phyloP scores from a whole-genome alignment of 2,329 filamentous ascomycete genomes.

The Triangularia setosa region DNA sequence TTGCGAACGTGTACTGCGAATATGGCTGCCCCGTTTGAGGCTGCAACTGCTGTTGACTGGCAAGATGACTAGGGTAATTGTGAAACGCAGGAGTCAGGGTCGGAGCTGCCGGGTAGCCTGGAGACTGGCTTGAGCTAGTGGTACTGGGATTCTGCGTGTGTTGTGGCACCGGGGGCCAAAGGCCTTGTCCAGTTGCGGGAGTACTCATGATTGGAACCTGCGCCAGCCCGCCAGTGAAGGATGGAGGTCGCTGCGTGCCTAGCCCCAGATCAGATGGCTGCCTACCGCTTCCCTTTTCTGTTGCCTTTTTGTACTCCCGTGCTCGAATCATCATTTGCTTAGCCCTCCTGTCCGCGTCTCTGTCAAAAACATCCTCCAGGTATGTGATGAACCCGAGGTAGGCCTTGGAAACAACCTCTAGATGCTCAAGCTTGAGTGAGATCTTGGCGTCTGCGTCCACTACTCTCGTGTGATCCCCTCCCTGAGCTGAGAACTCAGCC shows the following conservation, averaged over 20 bases:
- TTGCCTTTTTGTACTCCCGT: neutral
- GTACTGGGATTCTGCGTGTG: neutral
- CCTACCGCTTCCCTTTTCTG: neutral
- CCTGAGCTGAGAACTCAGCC: slow-evolving; percentile 24
- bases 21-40: neutral
- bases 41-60: neutral
- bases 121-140: neutral
- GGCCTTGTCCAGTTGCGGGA: neutral
- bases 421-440: slow-evolving; percentile 7
- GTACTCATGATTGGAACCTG: neutral
- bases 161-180: neutral
- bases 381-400: slow-evolving; percentile 17
- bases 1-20: neutral
- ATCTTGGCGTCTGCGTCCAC: slow-evolving; percentile 3
- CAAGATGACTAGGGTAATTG: neutral
- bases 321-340: neutral
- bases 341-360: neutral
- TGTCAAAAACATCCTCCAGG: neutral
- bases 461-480: neutral
- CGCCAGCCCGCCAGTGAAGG: neutral
- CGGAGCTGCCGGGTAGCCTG: neutral
- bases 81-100: neutral
- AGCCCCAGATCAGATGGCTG: neutral
- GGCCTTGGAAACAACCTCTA: slow-evolving; percentile 13
- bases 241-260: neutral